phyloP scores from a whole-genome alignment of 176 grass and related monocot genomes.

The Avena sativa region DNA sequence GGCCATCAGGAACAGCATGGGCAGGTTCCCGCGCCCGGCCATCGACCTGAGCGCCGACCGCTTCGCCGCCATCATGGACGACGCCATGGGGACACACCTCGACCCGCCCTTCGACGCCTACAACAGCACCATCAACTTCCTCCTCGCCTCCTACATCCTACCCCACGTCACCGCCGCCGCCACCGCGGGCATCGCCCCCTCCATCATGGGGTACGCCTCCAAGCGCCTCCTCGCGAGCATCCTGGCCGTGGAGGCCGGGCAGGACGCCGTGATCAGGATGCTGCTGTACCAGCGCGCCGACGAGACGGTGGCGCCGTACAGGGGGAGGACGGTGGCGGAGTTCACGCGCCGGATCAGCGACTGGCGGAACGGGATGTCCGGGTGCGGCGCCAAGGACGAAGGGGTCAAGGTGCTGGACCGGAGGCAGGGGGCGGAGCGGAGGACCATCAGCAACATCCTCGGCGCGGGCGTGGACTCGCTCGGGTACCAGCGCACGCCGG shows the following conservation, averaged over 20 bases:
- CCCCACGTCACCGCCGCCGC: conserved; percentile 68
- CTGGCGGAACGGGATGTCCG: conserved; percentile 53
- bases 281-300: conserved; percentile 70
- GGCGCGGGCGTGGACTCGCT: conserved; percentile 69
- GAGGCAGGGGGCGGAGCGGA: conserved; percentile 52
- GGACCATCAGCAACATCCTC: conserved; percentile 66
- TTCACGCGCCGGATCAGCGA: conserved; percentile 66
- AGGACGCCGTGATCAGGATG: conserved; percentile 78
- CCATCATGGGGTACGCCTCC: conserved; percentile 61
- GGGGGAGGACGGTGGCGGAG: conserved; percentile 62
- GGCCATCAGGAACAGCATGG: conserved; percentile 62
- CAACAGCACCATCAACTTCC: conserved; percentile 64
- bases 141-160: conserved; percentile 79
- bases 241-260: conserved; percentile 75
- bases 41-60: conserved; percentile 59
- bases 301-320: conserved; percentile 62
- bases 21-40: conserved; percentile 75
- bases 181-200: conserved; percentile 54
- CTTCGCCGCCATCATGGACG: conserved; percentile 73
- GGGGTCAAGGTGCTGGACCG: conserved; percentile 60
- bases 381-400: conserved; percentile 74
- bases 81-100: conserved; percentile 64
- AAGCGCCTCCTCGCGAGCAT: conserved; percentile 62
- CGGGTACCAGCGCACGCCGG: conserved; percentile 65
- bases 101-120: conserved; percentile 82